Base-by-base conservation (phyloP, 176 grass and related monocot species). In the Areca catechu region DNA sequence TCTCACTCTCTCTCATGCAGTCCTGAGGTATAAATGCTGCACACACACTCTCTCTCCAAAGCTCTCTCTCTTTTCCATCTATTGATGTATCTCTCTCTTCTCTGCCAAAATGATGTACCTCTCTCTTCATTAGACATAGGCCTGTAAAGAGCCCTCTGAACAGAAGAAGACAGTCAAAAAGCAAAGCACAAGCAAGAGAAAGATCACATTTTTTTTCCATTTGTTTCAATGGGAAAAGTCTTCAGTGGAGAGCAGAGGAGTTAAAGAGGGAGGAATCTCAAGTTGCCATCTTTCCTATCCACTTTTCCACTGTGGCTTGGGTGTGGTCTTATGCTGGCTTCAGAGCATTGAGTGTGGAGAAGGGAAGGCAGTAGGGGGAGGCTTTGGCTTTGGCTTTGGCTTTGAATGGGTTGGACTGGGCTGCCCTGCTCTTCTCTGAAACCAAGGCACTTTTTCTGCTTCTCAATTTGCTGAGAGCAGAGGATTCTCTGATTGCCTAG, bases 211-310 rank as follows among this genome's bases (percentile, higher is more conserved):
- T 67, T 29, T 29, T 29, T 34, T 7, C 65, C 51, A 28, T 15
- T 51, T 29, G 51, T 56, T 55, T 55, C 24, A 17, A 43, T 5
- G 65, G 52, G 51, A 47, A 55, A 68, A 68, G 51, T 15, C 27
- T 18, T 43, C 24, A 24, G 54, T 47, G 65, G 52, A 17, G 37
- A 24, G 51, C 52, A 47, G 65, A 56, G 65, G 16, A 28, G 27
- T 16, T 56, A 43, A 68, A 56, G 29, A 19, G 14, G 65, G 34
- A 58, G 54, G 54, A 70, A 55, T 56, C 65, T 68, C 52, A 4
- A 67, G 25, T 37, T 17, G 65, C 50, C n/a, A 58, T 58, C 67
- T 58, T 70, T 58, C 19, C 34, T 58, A 19, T 57, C 20, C 24
- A 7, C 49, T 1, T 65, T 18, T 29, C 7, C 48, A 3, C 49